Evolutionary conservation across 2,329 filamentous ascomycete species (phyloP), one percentile per base, ranked within the genome.

Genomic region (Graphilbum fragrans): DNA sequence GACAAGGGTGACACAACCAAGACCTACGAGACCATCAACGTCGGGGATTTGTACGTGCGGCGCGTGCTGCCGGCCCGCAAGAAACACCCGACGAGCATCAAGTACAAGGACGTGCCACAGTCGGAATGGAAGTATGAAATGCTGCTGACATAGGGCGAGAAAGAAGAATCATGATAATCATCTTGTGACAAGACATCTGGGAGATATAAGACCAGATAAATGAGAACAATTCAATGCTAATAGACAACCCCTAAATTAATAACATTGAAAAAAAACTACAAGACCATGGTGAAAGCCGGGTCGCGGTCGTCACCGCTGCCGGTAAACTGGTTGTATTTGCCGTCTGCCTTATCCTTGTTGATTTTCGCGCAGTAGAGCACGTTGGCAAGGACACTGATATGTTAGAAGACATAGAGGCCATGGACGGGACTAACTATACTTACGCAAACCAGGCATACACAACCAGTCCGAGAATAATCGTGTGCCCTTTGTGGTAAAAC

Each of bases 401-500:
- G 14, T 17, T 25, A 40, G 18, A 33, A 35, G 41, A 2, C 38
- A 16, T 14, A 38, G 12, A 10, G 17, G 67, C 20, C 7, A 39
- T 17, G 23, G n/a, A 33, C 8, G 33, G 17, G 7, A 21, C 8
- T 5, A 21, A 20, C n/a, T n/a, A 10, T 4, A 69, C 75, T 66
- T 58, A 80, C 75, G 77, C 59, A 37, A 78, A 66, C 78, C 78
- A 82, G 4, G 74, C 71, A 50, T 66, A 73, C 32, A 74, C 72
- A 35, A 83, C 51, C 19, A 82, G 50, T 0, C 74, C 67, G 21
- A 82, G 51, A 22, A 82, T 65, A 11, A 80, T 66, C 0, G 69
- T 76, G 52, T 82, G 79, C 2, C 77, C 77, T 35, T 66, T 63
- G 46, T 74, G 70, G 44, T 74, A 82, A 40, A 67, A 61, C 1